Evolutionary conservation across 1,284 basidiomycete genomes (phyloP).

Genomic region (Phylloporus sp.): DNA sequence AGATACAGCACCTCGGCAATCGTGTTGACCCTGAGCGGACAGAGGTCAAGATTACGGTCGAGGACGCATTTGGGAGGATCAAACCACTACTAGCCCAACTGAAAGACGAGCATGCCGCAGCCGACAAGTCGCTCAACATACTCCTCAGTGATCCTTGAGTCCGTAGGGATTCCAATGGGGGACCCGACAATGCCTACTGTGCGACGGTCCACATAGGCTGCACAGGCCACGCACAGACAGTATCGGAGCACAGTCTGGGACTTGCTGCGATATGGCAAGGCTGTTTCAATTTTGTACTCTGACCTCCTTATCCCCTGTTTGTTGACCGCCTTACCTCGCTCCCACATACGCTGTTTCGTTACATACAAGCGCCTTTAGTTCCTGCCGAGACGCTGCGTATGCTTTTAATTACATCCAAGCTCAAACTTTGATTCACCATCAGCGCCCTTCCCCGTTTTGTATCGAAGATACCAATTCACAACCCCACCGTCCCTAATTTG

Average conservation of each 20-base stretch:
- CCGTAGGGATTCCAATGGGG: slow-evolving; percentile 5
- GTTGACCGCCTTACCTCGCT: slow-evolving; percentile 26
- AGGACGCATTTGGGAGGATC: slow-evolving; percentile 75
- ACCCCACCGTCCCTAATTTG: slow-evolving; percentile 5
- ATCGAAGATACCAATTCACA: slow-evolving; percentile 16
- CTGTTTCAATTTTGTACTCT: slow-evolving; percentile 36
- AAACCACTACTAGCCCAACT: slow-evolving; percentile 57
- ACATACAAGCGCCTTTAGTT: slow-evolving; percentile 33
- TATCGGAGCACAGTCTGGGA: slow-evolving; percentile 28
- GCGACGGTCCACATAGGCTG: slow-evolving; percentile 16
- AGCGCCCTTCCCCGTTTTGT: slow-evolving; percentile 4
- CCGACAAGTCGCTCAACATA: slow-evolving; percentile 61
- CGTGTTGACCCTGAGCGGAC: slow-evolving; percentile 57
- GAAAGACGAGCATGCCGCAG: slow-evolving; percentile 64
- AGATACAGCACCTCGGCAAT: slow-evolving; percentile 88
- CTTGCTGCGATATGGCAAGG: slow-evolving; percentile 31
- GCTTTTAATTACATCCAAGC: slow-evolving; percentile 32
- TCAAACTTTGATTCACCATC: slow-evolving; percentile 28
- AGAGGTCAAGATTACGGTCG: slow-evolving; percentile 52
- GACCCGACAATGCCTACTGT: slow-evolving; percentile 20
- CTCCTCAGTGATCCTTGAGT: slow-evolving; percentile 47
- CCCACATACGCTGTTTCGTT: slow-evolving; percentile 25
- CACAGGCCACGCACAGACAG: too few species aligned
- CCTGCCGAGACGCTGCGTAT: slow-evolving; percentile 28
- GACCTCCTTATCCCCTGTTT: slow-evolving; percentile 24